Percentiles rank a stretch among this genome's conserved stretches.
phyloP scores from a whole-genome alignment of 257 asterid genomes.

The Rhazya stricta region DNA sequence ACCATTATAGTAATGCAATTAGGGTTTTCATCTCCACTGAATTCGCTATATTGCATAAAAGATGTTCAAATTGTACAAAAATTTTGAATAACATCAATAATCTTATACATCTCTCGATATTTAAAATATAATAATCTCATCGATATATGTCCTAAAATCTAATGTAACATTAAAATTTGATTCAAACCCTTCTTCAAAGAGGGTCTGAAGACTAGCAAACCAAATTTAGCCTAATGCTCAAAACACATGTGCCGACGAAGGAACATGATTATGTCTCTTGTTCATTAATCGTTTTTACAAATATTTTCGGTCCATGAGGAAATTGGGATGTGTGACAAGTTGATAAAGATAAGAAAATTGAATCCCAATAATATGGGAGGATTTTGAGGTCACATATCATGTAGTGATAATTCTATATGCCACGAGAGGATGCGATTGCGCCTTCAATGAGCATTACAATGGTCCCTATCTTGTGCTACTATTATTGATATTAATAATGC shows the following conservation, averaged over 20 bases:
- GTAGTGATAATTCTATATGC: neutral
- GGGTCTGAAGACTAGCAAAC: too few species aligned
- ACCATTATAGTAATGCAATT: too few species aligned
- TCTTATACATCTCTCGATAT: too few species aligned
- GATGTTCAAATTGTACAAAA: too few species aligned
- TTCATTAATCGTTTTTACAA: neutral
- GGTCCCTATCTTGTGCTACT: neutral
- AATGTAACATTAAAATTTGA: too few species aligned
- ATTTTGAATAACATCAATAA: too few species aligned
- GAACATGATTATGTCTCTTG: neutral
- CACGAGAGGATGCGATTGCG: slow-evolving; percentile 8
- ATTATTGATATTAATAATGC: neutral
- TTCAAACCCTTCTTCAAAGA: too few species aligned
- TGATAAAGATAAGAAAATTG: neutral
- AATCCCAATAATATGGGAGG: slow-evolving; percentile 13
- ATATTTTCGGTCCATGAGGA: neutral
- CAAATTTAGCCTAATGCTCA: neutral
- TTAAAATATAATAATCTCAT: too few species aligned
- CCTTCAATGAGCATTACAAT: neutral
- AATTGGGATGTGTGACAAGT: slow-evolving; percentile 16
- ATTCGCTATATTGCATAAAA: too few species aligned
- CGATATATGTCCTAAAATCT: too few species aligned
- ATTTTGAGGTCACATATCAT: neutral
- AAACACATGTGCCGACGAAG: neutral
- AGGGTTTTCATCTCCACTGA: too few species aligned